These are phyloP conservation scores for Meyerozyma elateridarum DNA, from an alignment of 1,139 yeast species.

Conservation along the genomic window DNA sequence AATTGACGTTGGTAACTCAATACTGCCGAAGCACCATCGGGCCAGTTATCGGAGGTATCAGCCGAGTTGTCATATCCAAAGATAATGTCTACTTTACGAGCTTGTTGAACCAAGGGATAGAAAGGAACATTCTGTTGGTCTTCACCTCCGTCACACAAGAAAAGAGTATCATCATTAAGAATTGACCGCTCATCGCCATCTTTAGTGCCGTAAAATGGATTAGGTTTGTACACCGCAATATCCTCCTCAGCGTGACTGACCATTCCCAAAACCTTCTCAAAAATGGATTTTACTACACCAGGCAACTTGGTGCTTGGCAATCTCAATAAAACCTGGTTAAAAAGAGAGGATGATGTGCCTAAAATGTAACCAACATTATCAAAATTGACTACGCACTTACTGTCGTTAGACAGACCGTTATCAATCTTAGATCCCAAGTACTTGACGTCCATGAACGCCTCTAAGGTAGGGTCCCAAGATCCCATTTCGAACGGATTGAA, in stretches of 20 bases:
- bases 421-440: constrained; percentile 68
- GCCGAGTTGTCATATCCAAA: constrained; percentile 30
- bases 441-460: constrained; percentile 61
- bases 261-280: constrained; percentile 11
- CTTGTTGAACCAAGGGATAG: constrained; percentile 23
- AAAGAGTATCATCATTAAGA: constrained; percentile 17
- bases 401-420: constrained; percentile 47
- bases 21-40: constrained; percentile 31
- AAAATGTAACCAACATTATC: constrained; percentile 43
- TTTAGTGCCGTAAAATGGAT: constrained; percentile 18
- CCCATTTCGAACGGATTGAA: constrained; percentile 82
- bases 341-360: constrained; percentile 44
- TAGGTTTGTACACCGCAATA: constrained; percentile 21
- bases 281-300: constrained; percentile 14
- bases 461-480: constrained; percentile 78
- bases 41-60: constrained; percentile 25
- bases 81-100: constrained; percentile 23
- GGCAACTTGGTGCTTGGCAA: constrained; percentile 21
- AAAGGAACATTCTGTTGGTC: constrained; percentile 29
- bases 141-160: constrained; percentile 29
- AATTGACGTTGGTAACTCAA: constrained; percentile 32
- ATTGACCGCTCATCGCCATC: constrained; percentile 14
- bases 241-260: constrained; percentile 15
- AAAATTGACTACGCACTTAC: constrained; percentile 29
- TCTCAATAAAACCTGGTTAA: constrained; percentile 25